phyloP scores from a whole-genome alignment of 2,329 filamentous ascomycete genomes.

The Hypoxylon sp. region DNA sequence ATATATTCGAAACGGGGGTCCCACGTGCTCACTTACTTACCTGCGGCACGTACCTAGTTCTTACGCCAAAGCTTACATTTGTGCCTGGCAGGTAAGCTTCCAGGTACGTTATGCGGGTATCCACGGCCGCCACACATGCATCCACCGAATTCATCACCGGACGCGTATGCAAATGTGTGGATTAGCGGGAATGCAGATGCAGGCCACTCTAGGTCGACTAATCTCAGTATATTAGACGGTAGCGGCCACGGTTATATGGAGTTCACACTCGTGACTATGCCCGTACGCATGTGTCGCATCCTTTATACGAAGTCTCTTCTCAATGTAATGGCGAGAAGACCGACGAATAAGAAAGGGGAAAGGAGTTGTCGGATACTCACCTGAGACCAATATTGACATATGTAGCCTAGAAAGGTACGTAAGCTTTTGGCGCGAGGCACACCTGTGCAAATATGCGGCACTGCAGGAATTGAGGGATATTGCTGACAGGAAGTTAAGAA shows the following conservation, averaged over 20 bases:
- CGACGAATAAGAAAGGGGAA: constrained; percentile 16
- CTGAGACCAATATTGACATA: constrained; percentile 7
- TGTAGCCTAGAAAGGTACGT: constrained; percentile 12
- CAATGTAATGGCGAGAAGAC: background rate
- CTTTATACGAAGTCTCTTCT: constrained; percentile 1
- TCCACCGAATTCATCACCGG: background rate
- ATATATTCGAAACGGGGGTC: constrained; percentile 17
- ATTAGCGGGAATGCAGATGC: background rate
- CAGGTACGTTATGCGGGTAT: constrained; percentile 2
- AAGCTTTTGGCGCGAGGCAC: constrained; percentile 9
- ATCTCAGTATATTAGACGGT: background rate
- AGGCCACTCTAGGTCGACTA: constrained; percentile 3
- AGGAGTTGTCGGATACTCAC: background rate
- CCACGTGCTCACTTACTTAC: constrained; percentile 15
- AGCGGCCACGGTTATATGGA: background rate
- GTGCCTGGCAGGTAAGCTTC: constrained; percentile 3
- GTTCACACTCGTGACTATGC: constrained; percentile 6
- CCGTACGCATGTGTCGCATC: constrained; percentile 9
- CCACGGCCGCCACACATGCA: constrained; percentile 6
- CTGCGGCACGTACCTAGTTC: constrained; percentile 3
- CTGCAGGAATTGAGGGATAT: background rate
- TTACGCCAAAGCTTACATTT: background rate
- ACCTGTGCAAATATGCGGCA: constrained; percentile 8
- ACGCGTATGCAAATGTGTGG: constrained; percentile 5
- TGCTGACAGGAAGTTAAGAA: constrained; percentile 8